A percentile compares a stretch with the other conserved stretches of the same genome.
Conservation (phyloP, 371 early-diverging fungal genomes). For the Circinella umbellata region DNA sequence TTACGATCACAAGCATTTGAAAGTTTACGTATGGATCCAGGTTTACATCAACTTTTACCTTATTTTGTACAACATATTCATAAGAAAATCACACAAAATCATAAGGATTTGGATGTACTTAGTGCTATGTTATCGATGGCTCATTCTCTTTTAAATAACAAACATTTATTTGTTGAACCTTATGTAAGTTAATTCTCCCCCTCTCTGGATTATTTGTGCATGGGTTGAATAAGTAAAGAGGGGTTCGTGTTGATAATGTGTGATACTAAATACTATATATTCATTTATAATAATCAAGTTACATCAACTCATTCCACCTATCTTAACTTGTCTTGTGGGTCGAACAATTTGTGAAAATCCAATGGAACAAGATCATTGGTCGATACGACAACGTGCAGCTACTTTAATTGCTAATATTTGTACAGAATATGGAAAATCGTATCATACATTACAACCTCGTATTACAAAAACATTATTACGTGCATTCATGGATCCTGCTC, state of each 20-base stretch:
- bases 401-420: constrained; percentile 75
- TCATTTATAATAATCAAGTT: constrained; percentile 57
- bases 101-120: constrained; percentile 71
- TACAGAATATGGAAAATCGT: constrained; percentile 72
- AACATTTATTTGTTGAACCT: constrained; percentile 96
- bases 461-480: constrained; percentile 87
- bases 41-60: constrained; percentile 97
- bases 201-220: too few species aligned
- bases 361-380: constrained; percentile 80
- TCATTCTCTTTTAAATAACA: constrained; percentile 86
- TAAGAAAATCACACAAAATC: constrained; percentile 82
- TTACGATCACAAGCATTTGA: constrained; percentile 83
- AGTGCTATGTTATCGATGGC: constrained; percentile 85
- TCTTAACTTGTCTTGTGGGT: constrained; percentile 95
- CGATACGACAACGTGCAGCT: constrained; percentile 81
- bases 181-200: constrained; percentile 69
- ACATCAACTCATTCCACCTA: constrained; percentile 97
- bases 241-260: too few species aligned
- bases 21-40: constrained; percentile 90
- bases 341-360: constrained; percentile 76
- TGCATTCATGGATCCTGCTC: constrained; percentile 87
- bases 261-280: neutral
- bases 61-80: constrained; percentile 98
- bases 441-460: constrained; percentile 88
- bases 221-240: too few species aligned